phyloP scores from a whole-genome alignment of 352 stramenopile genomes.

The Globisporangium solare region DNA sequence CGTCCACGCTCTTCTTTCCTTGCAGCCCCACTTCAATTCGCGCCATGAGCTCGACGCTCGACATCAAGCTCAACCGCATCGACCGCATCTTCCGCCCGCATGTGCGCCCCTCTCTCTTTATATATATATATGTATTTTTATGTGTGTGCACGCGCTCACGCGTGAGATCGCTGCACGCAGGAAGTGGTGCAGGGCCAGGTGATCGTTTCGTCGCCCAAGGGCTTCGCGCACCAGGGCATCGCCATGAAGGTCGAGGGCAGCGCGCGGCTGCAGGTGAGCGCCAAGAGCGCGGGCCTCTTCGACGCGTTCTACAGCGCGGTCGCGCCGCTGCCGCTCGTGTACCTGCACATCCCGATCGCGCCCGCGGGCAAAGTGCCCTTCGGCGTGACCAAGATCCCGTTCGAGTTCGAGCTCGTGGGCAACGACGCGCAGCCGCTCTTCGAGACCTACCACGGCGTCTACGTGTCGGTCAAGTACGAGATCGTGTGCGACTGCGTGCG shows the following conservation, averaged over 20 bases:
- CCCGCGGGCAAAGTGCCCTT: slow-evolving; percentile 65
- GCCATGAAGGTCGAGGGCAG: slow-evolving; percentile 83
- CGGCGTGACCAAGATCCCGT: slow-evolving; percentile 85
- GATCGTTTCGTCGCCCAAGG: slow-evolving; percentile 81
- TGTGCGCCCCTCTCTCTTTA: slow-evolving; percentile 25
- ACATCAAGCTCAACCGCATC: slow-evolving; percentile 82
- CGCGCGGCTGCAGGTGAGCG: slow-evolving; percentile 75
- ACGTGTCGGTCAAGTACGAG: slow-evolving; percentile 89
- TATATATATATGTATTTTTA: not conserved
- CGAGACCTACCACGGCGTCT: slow-evolving; percentile 92
- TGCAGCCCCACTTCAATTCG: slow-evolving; percentile 5
- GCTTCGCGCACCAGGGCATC: slow-evolving; percentile 77
- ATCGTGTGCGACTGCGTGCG: slow-evolving; percentile 82
- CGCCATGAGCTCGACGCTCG: slow-evolving; percentile 73
- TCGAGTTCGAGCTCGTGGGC: slow-evolving; percentile 80
- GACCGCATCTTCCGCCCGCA: slow-evolving; percentile 83
- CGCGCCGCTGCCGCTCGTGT: slow-evolving; percentile 70
- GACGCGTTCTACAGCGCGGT: slow-evolving; percentile 84
- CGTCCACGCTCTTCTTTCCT: not conserved
- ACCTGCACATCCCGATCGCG: slow-evolving; percentile 76
- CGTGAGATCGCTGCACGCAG: slow-evolving; percentile 17
- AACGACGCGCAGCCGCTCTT: slow-evolving; percentile 68
- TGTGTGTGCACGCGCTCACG: not conserved
- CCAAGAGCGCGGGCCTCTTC: slow-evolving; percentile 74
- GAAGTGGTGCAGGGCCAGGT: slow-evolving; percentile 83